phyloP scores from a whole-genome alignment of 1,284 basidiomycete genomes.

The Melampsora medusae region DNA sequence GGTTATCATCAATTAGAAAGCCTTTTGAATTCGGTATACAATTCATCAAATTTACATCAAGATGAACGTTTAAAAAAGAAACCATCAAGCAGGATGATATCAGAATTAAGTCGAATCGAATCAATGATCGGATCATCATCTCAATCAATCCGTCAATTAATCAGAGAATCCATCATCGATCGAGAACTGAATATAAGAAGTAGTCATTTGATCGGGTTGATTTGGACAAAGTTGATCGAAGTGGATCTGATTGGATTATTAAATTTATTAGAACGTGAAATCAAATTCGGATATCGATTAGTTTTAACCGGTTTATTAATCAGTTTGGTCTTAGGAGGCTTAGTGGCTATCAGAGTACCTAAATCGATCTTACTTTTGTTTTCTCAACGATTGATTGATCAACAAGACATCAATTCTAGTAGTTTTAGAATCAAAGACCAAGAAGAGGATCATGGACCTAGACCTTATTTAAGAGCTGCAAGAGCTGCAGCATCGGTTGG shows the following conservation, averaged over 20 bases:
- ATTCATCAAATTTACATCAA: background rate
- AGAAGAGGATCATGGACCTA: background rate
- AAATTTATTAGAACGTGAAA: slow-evolving; percentile 19
- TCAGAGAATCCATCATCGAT: slow-evolving; percentile 7
- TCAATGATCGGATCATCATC: slow-evolving; percentile 12
- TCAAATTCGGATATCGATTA: slow-evolving; percentile 30
- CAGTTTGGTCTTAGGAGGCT: slow-evolving; percentile 16
- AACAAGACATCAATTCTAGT: background rate
- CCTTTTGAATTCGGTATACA: background rate
- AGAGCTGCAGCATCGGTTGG: slow-evolving; percentile 14
- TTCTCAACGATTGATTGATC: slow-evolving; percentile 31
- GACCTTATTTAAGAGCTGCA: slow-evolving; percentile 14
- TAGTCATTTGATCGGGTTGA: slow-evolving; percentile 30
- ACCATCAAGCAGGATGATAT: slow-evolving; percentile 21
- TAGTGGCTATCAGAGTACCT: slow-evolving; percentile 24
- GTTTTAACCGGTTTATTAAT: slow-evolving; percentile 30
- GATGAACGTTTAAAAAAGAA: background rate
- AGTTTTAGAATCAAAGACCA: background rate
- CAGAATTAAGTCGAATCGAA: slow-evolving; percentile 24
- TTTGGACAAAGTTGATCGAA: slow-evolving; percentile 27
- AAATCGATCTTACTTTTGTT: slow-evolving; percentile 31
- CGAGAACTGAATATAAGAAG: slow-evolving; percentile 4
- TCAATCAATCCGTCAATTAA: background rate
- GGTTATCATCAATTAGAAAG: background rate
- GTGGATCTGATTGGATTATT: slow-evolving; percentile 17